Base-by-base conservation (phyloP, 2,329 filamentous ascomycete genomes). In the Aspergillus fumigatiaffinis region DNA sequence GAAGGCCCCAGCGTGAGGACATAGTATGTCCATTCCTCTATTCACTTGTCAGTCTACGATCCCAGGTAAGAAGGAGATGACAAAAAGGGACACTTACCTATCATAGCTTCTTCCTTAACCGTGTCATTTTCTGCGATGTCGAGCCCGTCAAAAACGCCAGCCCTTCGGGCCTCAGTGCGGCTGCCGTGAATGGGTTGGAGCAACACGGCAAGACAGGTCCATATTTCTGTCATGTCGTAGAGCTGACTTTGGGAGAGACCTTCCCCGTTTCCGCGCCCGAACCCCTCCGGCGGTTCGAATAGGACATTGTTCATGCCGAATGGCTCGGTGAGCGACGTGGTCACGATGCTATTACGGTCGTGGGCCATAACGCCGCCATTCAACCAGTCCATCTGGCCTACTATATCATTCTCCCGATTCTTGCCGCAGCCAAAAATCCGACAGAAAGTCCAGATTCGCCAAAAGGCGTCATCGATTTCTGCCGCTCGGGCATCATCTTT, bases 401-500 rank as follows among this genome's bases (percentile, higher is more conserved):
- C 75, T 35, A 86, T 74, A 58, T 87, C 84, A 29, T 84, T 80
- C 62, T 86, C 83, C 14, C 84, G 78, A 4, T 78, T 78, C 62
- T 84, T 86, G 0, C 78, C 78, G 51, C 77, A 80, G 1, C 85
- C 85, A 53, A 88, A 88, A 32, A 87, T 81, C 54, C 79, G 80
- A 69, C 84, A 87, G 70, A 87, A 88, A 0, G 81, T 85, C 84
- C 85, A 87, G 29, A 88, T 82, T 2, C 85, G 81, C 83, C 84
- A 87, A 50, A 87, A 79, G 0, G 85, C 84, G 68, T 86, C 79
- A 56, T 87, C 82, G 26, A 87, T 77, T 56, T 84, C 80, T 44
- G 76, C 74, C 1, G 80, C 77, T 8, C 78, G 76, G 2, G 69
- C 63, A 8, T 77, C 73, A 47, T 79, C 76, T 21, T 76, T 68